Evolutionary conservation across 2,329 filamentous ascomycete species (phyloP).

Genomic region (Fusarium pseudocircinatum): DNA sequence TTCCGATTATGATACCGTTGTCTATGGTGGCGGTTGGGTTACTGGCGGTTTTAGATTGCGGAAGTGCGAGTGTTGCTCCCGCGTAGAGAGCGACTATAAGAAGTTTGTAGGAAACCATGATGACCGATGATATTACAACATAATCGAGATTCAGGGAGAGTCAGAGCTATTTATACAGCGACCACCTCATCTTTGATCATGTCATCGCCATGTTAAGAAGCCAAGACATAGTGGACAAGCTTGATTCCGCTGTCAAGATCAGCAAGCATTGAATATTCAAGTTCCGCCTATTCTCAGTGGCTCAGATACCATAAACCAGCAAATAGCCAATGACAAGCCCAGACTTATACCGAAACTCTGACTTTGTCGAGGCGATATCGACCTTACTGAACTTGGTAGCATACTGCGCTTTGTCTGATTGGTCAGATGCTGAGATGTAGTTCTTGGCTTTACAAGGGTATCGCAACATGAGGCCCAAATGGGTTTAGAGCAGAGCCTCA

Average conservation of each 20-base stretch:
- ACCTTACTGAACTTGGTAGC: neutral
- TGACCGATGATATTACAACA: neutral
- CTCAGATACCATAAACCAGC: neutral
- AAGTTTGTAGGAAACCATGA: slow-evolving; percentile 13
- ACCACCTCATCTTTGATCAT: neutral
- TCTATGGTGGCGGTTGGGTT: slow-evolving; percentile 32
- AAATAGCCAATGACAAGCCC: neutral
- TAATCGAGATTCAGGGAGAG: no score
- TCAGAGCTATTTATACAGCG: neutral
- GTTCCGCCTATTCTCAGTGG: neutral
- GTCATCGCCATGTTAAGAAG: neutral
- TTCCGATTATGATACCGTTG: slow-evolving; percentile 30
- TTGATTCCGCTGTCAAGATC: neutral
- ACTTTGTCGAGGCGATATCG: neutral
- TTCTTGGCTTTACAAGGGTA: neutral
- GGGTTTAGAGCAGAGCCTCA: slow-evolving; percentile 4
- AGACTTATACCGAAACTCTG: neutral
- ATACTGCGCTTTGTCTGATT: slow-evolving; percentile 6
- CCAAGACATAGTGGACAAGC: neutral
- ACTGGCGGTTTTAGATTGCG: neutral
- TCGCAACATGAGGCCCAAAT: slow-evolving; percentile 11
- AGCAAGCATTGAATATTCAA: neutral
- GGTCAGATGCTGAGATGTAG: neutral
- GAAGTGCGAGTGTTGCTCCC: neutral
- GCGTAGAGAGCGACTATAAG: neutral